Evolutionary conservation across 1,139 yeast species (phyloP), one percentile per base, ranked within the genome.

Genomic region (Meyerozyma guilliermondii): DNA sequence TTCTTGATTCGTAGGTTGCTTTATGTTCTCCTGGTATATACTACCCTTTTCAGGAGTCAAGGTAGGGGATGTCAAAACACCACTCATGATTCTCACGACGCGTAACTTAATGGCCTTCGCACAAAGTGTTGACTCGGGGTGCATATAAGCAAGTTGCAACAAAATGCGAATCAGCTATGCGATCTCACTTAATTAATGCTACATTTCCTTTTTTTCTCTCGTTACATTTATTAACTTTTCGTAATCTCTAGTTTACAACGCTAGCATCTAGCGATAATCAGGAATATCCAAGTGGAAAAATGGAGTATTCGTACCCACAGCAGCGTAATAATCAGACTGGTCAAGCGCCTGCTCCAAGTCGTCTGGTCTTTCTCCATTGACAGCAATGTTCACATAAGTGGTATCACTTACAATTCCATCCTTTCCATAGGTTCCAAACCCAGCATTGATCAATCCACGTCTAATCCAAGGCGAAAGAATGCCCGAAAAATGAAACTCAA

Each of bases 281-380:
- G 96, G 96, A 54, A 89, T 81, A 42, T 88, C 95, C 46, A 87
- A 70, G 64, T 88, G 96, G 78, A 89, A 87, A 62, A 80, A 87
- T 35, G 96, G 95, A 30, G 88, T 79, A 56, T 82, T 76, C 1
- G 95, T 86, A 42, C 83, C 80, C 13, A 80, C 71, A 2, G 88
- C 78, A 18, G 91, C 81, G 42, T 66, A 67, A 51, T 71, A 73
- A 27, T 60, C 65, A 8, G 63, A 64, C 37, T 60, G 58, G 34
- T 50, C 49, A 11, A 52, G 53, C 26, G 63, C 69, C 28, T 46
- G 39, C 47, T 68, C 74, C 44, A 66, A 50, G 43, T 72, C 76
- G 27, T 51, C 46, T 17, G 49, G 50, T 10, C 23, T 18, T 14
- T 57, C 59, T 24, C 68, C 54, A 11, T 58, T 30, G 18, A 59